These are phyloP conservation scores for Ilex asprella DNA, from an alignment of 257 asterid genomes.

Conservation along the genomic window DNA sequence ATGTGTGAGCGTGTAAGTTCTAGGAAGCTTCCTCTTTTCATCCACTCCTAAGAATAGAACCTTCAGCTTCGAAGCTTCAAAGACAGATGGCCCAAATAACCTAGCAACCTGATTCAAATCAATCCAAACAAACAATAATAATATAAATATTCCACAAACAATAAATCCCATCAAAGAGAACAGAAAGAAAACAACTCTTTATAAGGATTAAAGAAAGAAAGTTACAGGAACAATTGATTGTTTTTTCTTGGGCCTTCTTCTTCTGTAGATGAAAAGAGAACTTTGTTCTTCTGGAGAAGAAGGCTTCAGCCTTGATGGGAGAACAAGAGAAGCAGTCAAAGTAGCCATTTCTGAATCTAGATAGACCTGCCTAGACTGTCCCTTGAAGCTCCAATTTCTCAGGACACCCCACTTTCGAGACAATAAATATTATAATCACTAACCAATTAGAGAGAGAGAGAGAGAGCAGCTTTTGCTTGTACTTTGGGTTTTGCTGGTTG, in stretches of 20 bases:
- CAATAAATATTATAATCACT: too few species aligned
- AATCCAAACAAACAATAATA: not conserved
- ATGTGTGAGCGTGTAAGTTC: slow-evolving; percentile 69
- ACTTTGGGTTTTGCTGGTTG: too few species aligned
- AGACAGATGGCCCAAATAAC: slow-evolving; percentile 78
- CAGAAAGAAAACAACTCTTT: not conserved
- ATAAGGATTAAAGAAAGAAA: not conserved
- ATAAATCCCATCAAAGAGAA: not conserved
- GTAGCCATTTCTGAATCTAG: slow-evolving; percentile 31
- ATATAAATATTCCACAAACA: too few species aligned
- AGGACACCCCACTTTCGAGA: too few species aligned
- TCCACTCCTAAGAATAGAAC: slow-evolving; percentile 55
- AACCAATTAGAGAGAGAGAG: too few species aligned
- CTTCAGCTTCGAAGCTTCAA: slow-evolving; percentile 69
- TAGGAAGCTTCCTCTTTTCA: slow-evolving; percentile 52
- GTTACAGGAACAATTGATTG: slow-evolving; percentile 55
- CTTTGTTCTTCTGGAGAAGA: slow-evolving; percentile 18
- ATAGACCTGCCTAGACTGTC: too few species aligned
- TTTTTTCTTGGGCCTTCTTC: slow-evolving; percentile 33
- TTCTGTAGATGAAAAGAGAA: slow-evolving; percentile 28
- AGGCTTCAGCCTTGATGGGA: slow-evolving; percentile 43
- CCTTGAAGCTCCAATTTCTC: too few species aligned
- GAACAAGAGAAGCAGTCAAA: slow-evolving; percentile 33
- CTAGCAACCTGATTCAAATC: slow-evolving; percentile 58
- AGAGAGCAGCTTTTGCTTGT: too few species aligned